Evolutionary conservation across 176 grass and related monocot genomes (phyloP).

Genomic region (Oryza meyeriana): DNA sequence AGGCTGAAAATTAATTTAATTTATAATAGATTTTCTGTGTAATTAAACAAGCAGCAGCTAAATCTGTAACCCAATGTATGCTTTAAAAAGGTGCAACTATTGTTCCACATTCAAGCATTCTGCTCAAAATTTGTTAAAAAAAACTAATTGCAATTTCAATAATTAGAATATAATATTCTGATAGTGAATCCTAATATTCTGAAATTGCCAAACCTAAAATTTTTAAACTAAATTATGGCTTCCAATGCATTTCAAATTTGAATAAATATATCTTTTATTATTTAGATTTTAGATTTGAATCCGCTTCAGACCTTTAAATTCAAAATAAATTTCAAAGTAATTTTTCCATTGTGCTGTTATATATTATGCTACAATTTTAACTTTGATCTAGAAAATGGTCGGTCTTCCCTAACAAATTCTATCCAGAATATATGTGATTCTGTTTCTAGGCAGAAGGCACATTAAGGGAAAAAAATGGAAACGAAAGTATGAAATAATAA

Average conservation of each 20-base stretch:
- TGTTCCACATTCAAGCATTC: background rate
- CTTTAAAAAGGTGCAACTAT: constrained; percentile 1
- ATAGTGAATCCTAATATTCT: background rate
- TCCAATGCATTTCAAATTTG: background rate
- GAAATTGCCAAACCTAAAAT: constrained; percentile 1
- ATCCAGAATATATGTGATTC: background rate
- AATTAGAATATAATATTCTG: constrained; percentile 9
- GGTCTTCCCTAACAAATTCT: background rate
- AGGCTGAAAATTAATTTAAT: background rate
- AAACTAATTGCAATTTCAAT: background rate
- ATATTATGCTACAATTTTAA: background rate
- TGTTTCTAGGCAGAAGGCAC: background rate
- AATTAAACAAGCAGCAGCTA: constrained; percentile 18
- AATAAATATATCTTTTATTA: background rate
- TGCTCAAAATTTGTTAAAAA: background rate
- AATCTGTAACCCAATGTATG: constrained; percentile 20
- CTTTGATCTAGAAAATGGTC: background rate
- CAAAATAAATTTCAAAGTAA: background rate
- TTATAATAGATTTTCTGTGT: background rate
- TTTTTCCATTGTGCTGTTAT: background rate
- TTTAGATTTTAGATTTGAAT: background rate
- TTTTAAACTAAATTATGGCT: background rate
- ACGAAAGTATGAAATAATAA: constrained; percentile 6
- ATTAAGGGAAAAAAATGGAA: constrained; percentile 10
- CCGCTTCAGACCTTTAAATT: background rate